Base-by-base conservation (phyloP, 2,329 filamentous ascomycete genomes). In the Cladophialophora psammophila region DNA sequence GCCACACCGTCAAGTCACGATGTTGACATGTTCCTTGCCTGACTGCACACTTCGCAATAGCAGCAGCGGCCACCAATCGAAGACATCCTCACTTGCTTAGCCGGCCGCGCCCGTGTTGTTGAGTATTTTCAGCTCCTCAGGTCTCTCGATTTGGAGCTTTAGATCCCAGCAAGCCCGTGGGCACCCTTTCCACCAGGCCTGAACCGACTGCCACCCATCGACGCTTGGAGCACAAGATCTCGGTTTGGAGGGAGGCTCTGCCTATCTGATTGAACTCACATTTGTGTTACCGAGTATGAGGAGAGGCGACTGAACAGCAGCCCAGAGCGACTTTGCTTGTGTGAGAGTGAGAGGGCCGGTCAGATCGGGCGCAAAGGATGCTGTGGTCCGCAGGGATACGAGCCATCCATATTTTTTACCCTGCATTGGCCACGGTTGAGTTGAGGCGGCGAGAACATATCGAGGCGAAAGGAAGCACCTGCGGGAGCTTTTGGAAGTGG, bases 1-100 rank as follows among this genome's bases (percentile, higher is more conserved):
- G 31, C 53, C 53, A n/a, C 32, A 38, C 31, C n/a, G 13, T 38
- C 12, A 12, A 36, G 31, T 50, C 45, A 31, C 10, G 45, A 50
- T 50, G 45, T 50, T 50, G 45, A 50, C 20, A 50, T 48, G 12
- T 31, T 50, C 45, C 10, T 12, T 31, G 45, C 45, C 45, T 50
- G 18, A 31, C 45, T 50, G 45, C 42, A 26, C 42, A 10, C 42
- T 18, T 48, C 42, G 45, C 45, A 50, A 50, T n/a, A 50, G 18
- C 45, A 26, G 18, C 18, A 26, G 18, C 45, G 6, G 10, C 26
- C 18, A 42, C 40, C 18, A 50, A 26, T 26, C 45, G 9, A 26
- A 12, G 45, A 50, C 18, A 18, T 10, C 20, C 18, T 10, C 45
- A 9, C 45, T 50, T 50, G 45, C 45, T 10, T 26, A 50, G 45